A percentile compares a stretch with the other conserved stretches of the same genome.
Conservation (phyloP, 306 rosid genomes). For the Quercus suber region DNA sequence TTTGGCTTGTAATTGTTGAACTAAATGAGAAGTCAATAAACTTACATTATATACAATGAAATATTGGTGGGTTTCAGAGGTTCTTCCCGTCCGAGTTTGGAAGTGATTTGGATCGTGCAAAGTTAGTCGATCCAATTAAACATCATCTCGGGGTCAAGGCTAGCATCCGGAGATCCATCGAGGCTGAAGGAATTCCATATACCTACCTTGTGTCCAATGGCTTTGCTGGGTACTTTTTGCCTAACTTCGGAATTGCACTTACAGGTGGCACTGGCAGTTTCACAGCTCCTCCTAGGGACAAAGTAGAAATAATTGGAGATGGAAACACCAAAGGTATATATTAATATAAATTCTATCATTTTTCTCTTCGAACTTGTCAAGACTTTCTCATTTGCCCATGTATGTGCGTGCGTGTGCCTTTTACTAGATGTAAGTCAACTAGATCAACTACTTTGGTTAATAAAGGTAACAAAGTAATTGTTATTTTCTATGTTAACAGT, state of each 20-base stretch:
- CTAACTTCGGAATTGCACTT: too few relatives aligned
- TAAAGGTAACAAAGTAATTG: not conserved
- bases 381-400: too few relatives aligned
- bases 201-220: too few relatives aligned
- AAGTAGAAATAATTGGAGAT: conserved; percentile 39
- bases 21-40: too few relatives aligned
- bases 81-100: conserved; percentile 46
- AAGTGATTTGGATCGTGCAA: conserved; percentile 30
- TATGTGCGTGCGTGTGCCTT: too few relatives aligned
- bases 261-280: too few relatives aligned
- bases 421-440: not conserved
- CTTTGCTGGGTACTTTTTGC: too few relatives aligned
- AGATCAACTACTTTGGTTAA: not conserved
- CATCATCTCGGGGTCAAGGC: not conserved
- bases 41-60: too few relatives aligned
- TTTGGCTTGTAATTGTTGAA: too few relatives aligned
- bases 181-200: too few relatives aligned
- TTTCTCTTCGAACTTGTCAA: not conserved
- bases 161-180: too few relatives aligned
- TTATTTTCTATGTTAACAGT: conserved; percentile 15
- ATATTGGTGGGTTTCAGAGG: too few relatives aligned
- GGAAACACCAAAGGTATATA: conserved; percentile 40
- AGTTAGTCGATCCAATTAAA: conserved; percentile 12
- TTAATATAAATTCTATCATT: not conserved
- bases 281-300: conserved; percentile 42